Base-by-base conservation (phyloP, 331 rosid species). In the Arachis monticola region DNA sequence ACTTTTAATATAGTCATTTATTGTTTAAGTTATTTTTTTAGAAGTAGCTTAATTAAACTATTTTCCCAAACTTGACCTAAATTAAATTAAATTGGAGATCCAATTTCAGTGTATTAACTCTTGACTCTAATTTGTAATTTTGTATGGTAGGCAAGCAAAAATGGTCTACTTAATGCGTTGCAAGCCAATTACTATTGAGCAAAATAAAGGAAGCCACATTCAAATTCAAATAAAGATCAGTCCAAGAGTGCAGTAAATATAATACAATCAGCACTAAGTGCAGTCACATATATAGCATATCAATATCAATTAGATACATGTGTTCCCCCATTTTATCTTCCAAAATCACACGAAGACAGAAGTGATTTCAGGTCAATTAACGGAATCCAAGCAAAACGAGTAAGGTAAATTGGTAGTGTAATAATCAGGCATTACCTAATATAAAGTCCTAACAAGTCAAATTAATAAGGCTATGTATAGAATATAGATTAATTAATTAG, bases 401-500 rank as follows among this genome's bases (percentile, higher is more conserved):
- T 17, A 61, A 51, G 2, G 50, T 10, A 46, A 1, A 46, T 50
- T 55, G 30, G 60, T 2, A 14, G 8, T 10, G 7, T 56, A 56
- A 17, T 4, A 56, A 14, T 5, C 14, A 58, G 41, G 57, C 2
- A 30, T 42, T 62, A 55, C 59, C 74, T 84, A 6, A 3, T 52
- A 35, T 35, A 35, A 38, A 70, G 7, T 9, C 40, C 40, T 5
- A 17, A 22, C 58, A 69, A 69, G 10, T 17, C 22, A 17, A 17
- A 38, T 11, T 0, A 42, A 10, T 46, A 50, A 52, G 17, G n/a
- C 57, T 52, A 17, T 17, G 22, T 17, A 52, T 41, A 41, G 45
- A 41, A 41, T 41, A 44, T 8, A 44, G 7, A 44, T 48, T 0
- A 48, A 53, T 13, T 5, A 53, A 44, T 70, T 42, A 76, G 88